These are phyloP conservation scores for Phaeosphaeriaceae sp. DNA, from an alignment of 2,329 filamentous ascomycete species.

Conservation along the genomic window DNA sequence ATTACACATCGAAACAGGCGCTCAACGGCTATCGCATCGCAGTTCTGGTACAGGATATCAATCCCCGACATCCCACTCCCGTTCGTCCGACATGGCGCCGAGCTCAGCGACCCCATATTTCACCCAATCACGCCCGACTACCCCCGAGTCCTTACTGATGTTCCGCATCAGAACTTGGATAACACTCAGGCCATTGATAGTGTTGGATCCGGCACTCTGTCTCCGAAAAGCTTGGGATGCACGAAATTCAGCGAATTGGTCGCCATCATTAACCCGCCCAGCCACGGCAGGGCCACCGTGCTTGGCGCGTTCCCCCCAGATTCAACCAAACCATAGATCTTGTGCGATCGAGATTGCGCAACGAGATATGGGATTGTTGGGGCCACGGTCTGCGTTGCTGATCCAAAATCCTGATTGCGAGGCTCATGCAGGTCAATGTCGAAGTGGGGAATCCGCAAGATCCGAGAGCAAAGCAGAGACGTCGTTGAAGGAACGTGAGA, in stretches of 20 bases:
- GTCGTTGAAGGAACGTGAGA: conserved; percentile 2
- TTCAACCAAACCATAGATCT: background rate
- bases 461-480: background rate
- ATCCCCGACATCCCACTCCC: conserved; percentile 7
- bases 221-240: background rate
- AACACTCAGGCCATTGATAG: background rate
- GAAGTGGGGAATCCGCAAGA: conserved; percentile 2
- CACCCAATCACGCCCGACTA: background rate
- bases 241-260: background rate
- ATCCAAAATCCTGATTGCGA: background rate
- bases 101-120: conserved; percentile 1
- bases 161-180: no score
- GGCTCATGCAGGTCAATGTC: background rate
- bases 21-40: background rate
- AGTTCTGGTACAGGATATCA: conserved; percentile 3
- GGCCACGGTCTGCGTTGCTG: conserved; percentile 9
- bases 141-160: background rate
- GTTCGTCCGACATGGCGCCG: conserved; percentile 15
- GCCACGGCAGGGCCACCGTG: conserved; percentile 2
- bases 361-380: conserved; percentile 10
- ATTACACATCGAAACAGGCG: conserved; percentile 6
- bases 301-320: conserved; percentile 5
- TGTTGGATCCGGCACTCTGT: background rate
- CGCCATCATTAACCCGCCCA: background rate
- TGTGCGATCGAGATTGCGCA: conserved; percentile 3